A percentile compares a stretch with the other conserved stretches of the same genome.
Conservation (phyloP, 1,139 yeast genomes). For the Debaryomyces udenii region DNA sequence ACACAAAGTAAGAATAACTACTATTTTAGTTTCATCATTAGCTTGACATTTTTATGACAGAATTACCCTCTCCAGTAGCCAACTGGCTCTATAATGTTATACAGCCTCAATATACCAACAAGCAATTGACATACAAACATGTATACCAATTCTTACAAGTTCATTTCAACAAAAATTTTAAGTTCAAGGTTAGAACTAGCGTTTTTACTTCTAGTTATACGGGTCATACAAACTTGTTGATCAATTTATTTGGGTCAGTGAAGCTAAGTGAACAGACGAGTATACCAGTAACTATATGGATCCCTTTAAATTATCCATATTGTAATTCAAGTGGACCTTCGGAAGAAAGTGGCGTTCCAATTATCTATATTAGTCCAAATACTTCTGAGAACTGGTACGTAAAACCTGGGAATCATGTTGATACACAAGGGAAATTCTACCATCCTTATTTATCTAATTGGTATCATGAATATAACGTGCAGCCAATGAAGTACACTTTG, state of each 20-base stretch:
- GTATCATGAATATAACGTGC: constrained; percentile 32
- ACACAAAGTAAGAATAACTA: constrained; percentile 6
- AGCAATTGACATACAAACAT: constrained; percentile 61
- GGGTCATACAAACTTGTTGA: constrained; percentile 62
- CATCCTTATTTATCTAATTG: constrained; percentile 70
- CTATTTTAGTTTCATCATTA: background rate
- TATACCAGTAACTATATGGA: constrained; percentile 75
- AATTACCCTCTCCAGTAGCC: constrained; percentile 38
- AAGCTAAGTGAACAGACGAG: constrained; percentile 34
- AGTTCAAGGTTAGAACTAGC: constrained; percentile 67
- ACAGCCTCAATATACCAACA: constrained; percentile 55
- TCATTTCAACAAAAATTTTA: constrained; percentile 38
- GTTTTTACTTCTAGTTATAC: constrained; percentile 58
- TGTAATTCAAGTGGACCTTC: background rate
- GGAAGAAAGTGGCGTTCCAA: constrained; percentile 53
- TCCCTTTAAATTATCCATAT: constrained; percentile 71
- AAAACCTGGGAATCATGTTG: constrained; percentile 68
- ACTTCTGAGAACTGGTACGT: constrained; percentile 40
- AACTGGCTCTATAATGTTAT: constrained; percentile 49
- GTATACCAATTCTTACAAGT: constrained; percentile 55
- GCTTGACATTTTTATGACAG: constrained; percentile 20
- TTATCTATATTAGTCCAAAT: constrained; percentile 59
- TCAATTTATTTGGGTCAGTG: constrained; percentile 65
- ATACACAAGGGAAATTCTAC: constrained; percentile 72
- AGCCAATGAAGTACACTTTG: constrained; percentile 34